Percentiles rank a stretch among this genome's conserved stretches.
Evolutionary conservation across 2,329 filamentous ascomycete genomes (phyloP).

Genomic region (Aspergillus terreus): DNA sequence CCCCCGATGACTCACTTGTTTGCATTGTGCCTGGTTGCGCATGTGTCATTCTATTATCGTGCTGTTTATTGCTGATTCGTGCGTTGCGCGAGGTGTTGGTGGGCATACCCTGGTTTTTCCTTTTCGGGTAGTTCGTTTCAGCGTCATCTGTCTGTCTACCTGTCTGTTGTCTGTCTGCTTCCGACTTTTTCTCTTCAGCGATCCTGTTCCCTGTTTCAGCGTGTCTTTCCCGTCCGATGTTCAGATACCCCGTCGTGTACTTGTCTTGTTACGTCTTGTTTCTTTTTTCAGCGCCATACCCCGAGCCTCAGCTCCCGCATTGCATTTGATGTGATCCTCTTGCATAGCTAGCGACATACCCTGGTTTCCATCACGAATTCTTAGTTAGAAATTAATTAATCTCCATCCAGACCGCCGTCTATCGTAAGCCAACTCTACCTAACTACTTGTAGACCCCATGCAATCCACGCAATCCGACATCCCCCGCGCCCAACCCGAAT

Average conservation of each 20-base stretch:
- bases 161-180: background rate
- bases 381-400: background rate
- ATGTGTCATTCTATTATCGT: constrained; percentile 9
- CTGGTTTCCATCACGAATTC: background rate
- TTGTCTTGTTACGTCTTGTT: background rate
- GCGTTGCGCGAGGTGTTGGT: constrained; percentile 13
- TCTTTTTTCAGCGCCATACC: constrained; percentile 15
- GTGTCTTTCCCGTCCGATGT: constrained; percentile 6
- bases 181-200: constrained; percentile 1
- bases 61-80: constrained; percentile 6
- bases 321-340: constrained; percentile 3
- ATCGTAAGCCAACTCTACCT: background rate
- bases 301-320: constrained; percentile 18
- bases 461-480: background rate
- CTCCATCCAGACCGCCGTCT: background rate
- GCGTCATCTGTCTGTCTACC: background rate
- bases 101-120: constrained; percentile 2
- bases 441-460: too few relatives aligned
- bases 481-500: background rate
- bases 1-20: background rate
- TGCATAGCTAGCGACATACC: constrained; percentile 23
- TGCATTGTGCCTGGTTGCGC: background rate
- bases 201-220: constrained; percentile 2
- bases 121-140: background rate
- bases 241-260: constrained; percentile 22